Base-by-base conservation (phyloP, 352 stramenopile genomes). In the Phytophthora podocarpi region DNA sequence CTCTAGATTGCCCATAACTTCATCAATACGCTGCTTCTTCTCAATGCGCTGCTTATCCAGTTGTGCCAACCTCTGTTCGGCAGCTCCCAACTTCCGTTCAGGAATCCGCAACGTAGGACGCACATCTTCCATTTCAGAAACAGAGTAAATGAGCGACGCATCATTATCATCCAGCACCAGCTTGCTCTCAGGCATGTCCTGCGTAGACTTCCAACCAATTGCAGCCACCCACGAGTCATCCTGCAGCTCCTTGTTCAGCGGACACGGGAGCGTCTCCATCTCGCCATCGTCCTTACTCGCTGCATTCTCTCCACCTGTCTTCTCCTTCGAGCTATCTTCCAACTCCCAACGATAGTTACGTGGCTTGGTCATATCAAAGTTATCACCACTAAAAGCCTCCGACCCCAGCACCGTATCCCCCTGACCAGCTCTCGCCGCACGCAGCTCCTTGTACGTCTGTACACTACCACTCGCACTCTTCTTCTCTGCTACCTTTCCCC, bases 141-240 rank as follows among this genome's bases (percentile, higher is more conserved):
- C 77, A 1, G 81, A 90, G 31, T 93, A 87, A 42, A 95, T 89
- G 21, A 95, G 66, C 24, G 79, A 80, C 16, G 74, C 70, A 59
- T 95, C 86, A 51, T 95, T 93, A 55, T 93, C 86, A 54, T 95
- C 86, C 24, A 95, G 49, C n/a, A 93, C 71, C 2, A 95, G 53
- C 46, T 89, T 87, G 46, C 82, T 93, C 30, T 87, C 74, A 5
- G 84, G 84, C 86, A 95, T 95, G 31, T 93, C 82, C 27, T 88
- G 69, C 0, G 80, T 88, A 11, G 79, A 87, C 32, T 88, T 87
- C 86, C 86, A 95, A 2, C 83, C 86, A 42, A 95, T 93, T 3
- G 82, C 80, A 26, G 69, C 46, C n/a, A 92, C 61, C 86, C 86
- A 95, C 16, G 77, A 85, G 20, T 83, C 79, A 50, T 87, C 70